Conservation (phyloP, 2,329 filamentous ascomycete species). For the Cladosporium phlei region DNA sequence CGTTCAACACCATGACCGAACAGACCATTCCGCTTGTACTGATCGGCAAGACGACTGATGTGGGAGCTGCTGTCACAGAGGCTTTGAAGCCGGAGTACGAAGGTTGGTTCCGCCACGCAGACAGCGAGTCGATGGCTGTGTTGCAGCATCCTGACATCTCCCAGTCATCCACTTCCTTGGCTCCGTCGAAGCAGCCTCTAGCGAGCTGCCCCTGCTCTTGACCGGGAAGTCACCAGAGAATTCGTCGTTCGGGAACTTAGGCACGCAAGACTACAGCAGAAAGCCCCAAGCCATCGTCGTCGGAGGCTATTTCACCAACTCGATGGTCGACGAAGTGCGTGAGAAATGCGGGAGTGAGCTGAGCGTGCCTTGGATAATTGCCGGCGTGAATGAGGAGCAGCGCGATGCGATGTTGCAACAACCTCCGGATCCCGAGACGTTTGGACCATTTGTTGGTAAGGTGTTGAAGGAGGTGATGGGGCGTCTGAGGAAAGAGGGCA, state of each 20-base stretch:
- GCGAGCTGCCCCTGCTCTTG: background rate
- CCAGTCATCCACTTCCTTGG: conserved; percentile 2
- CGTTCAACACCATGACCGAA: background rate
- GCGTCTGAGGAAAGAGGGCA: background rate
- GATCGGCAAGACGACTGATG: background rate
- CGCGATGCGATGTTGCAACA: background rate
- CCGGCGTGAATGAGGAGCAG: conserved; percentile 1
- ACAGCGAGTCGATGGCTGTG: no score
- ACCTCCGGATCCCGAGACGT: background rate
- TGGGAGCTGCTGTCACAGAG: background rate
- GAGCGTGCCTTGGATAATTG: background rate
- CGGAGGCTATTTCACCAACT: conserved; percentile 1
- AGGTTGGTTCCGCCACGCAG: background rate
- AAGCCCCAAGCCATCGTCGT: conserved; percentile 1
- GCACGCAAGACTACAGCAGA: background rate
- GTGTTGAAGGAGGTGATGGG: background rate
- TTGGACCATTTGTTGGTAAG: background rate
- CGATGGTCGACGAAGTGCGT: conserved; percentile 3
- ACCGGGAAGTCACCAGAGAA: background rate
- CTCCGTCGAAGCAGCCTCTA: background rate
- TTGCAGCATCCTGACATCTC: background rate
- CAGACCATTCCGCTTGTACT: background rate
- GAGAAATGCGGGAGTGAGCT: background rate
- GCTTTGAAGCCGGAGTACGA: background rate
- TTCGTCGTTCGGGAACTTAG: background rate